A percentile compares a stretch with the other conserved stretches of the same genome.
phyloP scores from a whole-genome alignment of 805 yeast genomes.

The Wickerhamiella nectarea region DNA sequence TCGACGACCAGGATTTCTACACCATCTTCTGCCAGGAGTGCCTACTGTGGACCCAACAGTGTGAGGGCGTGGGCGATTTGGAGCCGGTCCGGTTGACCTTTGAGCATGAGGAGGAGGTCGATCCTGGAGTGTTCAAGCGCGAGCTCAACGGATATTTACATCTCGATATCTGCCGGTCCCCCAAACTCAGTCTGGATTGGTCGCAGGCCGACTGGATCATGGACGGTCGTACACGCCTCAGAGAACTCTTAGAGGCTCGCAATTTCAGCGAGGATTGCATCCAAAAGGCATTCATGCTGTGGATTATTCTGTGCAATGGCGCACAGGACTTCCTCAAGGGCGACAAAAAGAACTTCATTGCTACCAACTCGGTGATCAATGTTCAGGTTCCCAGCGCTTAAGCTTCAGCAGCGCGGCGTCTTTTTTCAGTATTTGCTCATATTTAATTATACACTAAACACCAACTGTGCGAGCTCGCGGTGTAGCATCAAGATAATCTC shows the following conservation, averaged over 20 bases:
- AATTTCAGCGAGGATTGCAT: slow-evolving; percentile 5
- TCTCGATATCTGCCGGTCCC: slow-evolving; percentile 6
- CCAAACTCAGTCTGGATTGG: slow-evolving; percentile 7
- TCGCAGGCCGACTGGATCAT: slow-evolving; percentile 9
- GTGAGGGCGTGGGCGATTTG: slow-evolving; percentile 5
- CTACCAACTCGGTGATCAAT: slow-evolving; percentile 37
- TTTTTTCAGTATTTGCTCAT: too few relatives aligned
- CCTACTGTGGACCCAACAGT: slow-evolving; percentile 3
- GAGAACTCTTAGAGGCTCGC: slow-evolving; percentile 5
- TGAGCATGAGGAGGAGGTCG: slow-evolving; percentile 5
- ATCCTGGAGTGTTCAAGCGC: slow-evolving; percentile 4
- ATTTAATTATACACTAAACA: not conserved
- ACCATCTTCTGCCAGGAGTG: slow-evolving; percentile 17
- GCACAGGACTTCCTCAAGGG: slow-evolving; percentile 9
- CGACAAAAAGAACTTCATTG: slow-evolving; percentile 6
- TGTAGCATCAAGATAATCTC: slow-evolving; percentile 13
- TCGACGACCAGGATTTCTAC: slow-evolving; percentile 8
- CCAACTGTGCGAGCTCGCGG: slow-evolving; percentile 11
- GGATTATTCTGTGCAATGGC: slow-evolving; percentile 9
- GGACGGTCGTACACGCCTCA: slow-evolving; percentile 8
- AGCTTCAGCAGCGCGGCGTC: too few relatives aligned
- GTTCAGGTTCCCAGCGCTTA: not conserved
- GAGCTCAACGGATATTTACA: slow-evolving; percentile 3
- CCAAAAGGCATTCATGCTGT: slow-evolving; percentile 7
- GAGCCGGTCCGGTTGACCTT: slow-evolving; percentile 1